A percentile compares a stretch with the other conserved stretches of the same genome.
Evolutionary conservation across 2,329 filamentous ascomycete species (phyloP).

Genomic region (Aaosphaeria pasadenensis): DNA sequence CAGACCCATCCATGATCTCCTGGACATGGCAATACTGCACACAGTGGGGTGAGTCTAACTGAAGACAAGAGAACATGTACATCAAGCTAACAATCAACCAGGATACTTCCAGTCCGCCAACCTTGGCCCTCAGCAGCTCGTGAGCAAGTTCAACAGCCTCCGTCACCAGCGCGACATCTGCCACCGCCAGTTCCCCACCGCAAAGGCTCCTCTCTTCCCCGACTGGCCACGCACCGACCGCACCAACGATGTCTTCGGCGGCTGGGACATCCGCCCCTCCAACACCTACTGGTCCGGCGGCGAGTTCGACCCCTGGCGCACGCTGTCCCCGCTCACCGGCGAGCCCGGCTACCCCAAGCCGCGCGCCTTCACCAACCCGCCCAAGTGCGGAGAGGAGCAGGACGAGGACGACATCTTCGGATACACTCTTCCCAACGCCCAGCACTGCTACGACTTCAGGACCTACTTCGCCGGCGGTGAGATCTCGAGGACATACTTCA

Average conservation of each 20-base stretch:
- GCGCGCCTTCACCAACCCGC: conserved; percentile 39
- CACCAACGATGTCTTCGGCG: conserved; percentile 46
- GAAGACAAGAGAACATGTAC: neutral
- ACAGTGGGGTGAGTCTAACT: conserved; percentile 41
- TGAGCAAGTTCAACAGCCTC: conserved; percentile 47
- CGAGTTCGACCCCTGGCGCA: conserved; percentile 53
- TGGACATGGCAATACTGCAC: conserved; percentile 55
- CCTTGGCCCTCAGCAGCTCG: conserved; percentile 45
- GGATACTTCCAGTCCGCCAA: conserved; percentile 51
- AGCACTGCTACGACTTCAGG: conserved; percentile 51
- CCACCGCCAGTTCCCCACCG: conserved; percentile 48
- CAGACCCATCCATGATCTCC: conserved; percentile 38
- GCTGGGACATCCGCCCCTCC: conserved; percentile 52
- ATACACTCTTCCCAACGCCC: conserved; percentile 43
- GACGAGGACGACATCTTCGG: conserved; percentile 45
- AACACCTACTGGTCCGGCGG: conserved; percentile 52
- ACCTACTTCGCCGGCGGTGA: conserved; percentile 28
- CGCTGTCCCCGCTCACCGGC: conserved; percentile 43
- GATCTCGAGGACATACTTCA: conserved; percentile 37
- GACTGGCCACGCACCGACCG: conserved; percentile 35
- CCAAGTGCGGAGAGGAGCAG: conserved; percentile 41
- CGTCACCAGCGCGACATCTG: conserved; percentile 46
- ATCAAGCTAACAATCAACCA: conserved; percentile 5
- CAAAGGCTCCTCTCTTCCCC: conserved; percentile 40
- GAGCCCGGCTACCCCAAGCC: conserved; percentile 43